Base-by-base conservation (phyloP, 495 filamentous ascomycete genomes). In the Penicillium salamii region DNA sequence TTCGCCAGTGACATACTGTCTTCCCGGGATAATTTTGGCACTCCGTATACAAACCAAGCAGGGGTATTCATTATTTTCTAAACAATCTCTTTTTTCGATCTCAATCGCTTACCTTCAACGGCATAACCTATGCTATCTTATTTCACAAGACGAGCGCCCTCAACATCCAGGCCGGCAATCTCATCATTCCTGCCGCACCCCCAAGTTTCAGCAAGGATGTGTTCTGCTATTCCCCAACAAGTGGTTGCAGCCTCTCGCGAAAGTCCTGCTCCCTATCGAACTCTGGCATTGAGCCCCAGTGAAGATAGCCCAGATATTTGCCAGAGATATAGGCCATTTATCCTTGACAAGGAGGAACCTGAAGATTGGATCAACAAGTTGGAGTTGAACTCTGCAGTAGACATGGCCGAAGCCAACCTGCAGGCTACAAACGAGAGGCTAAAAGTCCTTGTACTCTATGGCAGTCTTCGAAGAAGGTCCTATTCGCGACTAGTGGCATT, bases 371-470 rank as follows among this genome's bases (percentile, higher is more conserved):
- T 86, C 33, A 63, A 65, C 5, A 51, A 62, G 41, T 65, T 87
- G 2, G 84, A 87, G 53, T 61, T 88, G 6, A 65, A 64, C n/a
- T 79, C 78, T 3, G 79, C 63, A 4, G 50, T 77, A 12, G 64
- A 77, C 43, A 74, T 87, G 62, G 78, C 77, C 0, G 67, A 74
- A 33, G 52, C 68, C 7, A 59, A 82, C 39, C 50, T 84, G 0
- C 35, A 47, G 8, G 50, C 50, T n/a, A 65, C 68, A 14, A 65
- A 67, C 23, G 55, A 77, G 9, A 63, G 84, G 14, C 50, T 87
- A 9, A 83, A 78, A 47, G 75, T 88, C 3, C 63, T 87, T 7
- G 81, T 88, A 0, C 66, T 88, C 1, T 85, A 80, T 53, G 85
- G 85, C 4, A 85, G 81, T 52, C 64, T 87, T 36, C 69, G 83